Base-by-base conservation (phyloP, 1,284 basidiomycete species). In the Ustilago bromivora region DNA sequence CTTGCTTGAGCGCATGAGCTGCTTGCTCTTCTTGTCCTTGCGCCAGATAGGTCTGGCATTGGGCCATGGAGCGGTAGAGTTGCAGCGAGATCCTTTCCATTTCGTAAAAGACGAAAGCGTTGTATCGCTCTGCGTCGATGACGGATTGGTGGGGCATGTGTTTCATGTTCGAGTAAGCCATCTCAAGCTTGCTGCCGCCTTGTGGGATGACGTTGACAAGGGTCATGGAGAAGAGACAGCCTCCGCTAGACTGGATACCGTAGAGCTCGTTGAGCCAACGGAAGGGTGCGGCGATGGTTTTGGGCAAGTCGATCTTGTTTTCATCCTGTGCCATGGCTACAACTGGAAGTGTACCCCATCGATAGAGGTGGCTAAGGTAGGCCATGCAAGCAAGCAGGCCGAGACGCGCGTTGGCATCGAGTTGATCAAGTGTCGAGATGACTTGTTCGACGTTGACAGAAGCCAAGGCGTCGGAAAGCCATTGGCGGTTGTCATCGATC, bases 271-370 rank as follows among this genome's bases (percentile, higher is more conserved):
- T 76, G 69, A 76, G 74, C 69, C 74, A 76, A 1, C 56, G 61
- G 38, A 76, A 76, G 34, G 74, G 74, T 36, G 47, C 31, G 32
- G 54, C 52, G 41, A 76, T 67, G 28, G 62, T 47, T 15, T 58
- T 23, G 8, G 74, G 74, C 31, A 76, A 71, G 23, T 57, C 34
- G 12, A 76, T 36, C n/a, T 38, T 57, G 40, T 71, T 76, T 55
- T 76, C 74, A 15, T 76, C 74, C 36, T 76, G 74, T 6, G 74
- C 74, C 68, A 76, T 71, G 38, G 74, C 74, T 8, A 76, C 74
- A 7, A 76, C 74, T 11, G 74, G 74, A 1, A 76, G 40, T 1
- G 74, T 76, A 11, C 74, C 74, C 74, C 74, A 76, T 62, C 74
- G 68, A 54, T 76, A 76, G 36, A 76, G 59, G 47, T 76, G 74